Conservation (phyloP, 2,329 filamentous ascomycete genomes). For the Penicillium sp. region DNA sequence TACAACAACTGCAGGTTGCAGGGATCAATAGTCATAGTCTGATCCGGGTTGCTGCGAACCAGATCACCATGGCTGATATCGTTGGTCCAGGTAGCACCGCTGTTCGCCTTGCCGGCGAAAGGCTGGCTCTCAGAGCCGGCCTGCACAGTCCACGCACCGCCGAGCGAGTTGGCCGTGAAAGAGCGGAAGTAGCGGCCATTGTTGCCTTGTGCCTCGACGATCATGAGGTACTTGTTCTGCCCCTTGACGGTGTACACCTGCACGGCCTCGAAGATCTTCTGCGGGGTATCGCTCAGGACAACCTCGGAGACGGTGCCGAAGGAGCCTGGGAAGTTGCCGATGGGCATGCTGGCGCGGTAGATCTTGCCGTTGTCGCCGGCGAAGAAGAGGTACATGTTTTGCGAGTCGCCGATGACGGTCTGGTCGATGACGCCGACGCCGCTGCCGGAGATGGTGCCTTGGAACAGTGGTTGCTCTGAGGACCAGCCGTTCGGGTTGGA, state of each 20-base stretch:
- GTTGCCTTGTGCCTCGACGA: conserved; percentile 64
- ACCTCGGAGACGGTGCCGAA: conserved; percentile 58
- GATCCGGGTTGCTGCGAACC: conserved; percentile 58
- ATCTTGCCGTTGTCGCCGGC: conserved; percentile 68
- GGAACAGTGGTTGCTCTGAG: conserved; percentile 56
- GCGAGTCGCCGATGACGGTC: conserved; percentile 63
- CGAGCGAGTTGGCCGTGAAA: conserved; percentile 61
- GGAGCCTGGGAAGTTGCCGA: conserved; percentile 62
- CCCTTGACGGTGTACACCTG: conserved; percentile 65
- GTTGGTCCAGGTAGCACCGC: conserved; percentile 65
- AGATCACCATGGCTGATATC: conserved; percentile 69
- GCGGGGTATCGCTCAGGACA: conserved; percentile 55
- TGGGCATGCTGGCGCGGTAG: conserved; percentile 65
- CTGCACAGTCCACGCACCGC: conserved; percentile 61
- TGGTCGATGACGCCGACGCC: conserved; percentile 64
- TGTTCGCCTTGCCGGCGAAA: conserved; percentile 69
- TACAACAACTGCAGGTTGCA: conserved; percentile 68
- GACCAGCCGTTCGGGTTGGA: conserved; percentile 62
- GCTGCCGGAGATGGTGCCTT: conserved; percentile 55
- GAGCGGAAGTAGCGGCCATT: conserved; percentile 67
- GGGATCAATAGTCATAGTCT: conserved; percentile 64
- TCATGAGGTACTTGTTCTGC: conserved; percentile 63
- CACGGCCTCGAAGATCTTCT: conserved; percentile 67
- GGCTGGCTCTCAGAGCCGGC: conserved; percentile 59
- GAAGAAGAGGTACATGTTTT: conserved; percentile 69